Evolutionary conservation across 352 stramenopile genomes (phyloP), one percentile per base, ranked within the genome.

Genomic region (Globisporangium orthogonon): DNA sequence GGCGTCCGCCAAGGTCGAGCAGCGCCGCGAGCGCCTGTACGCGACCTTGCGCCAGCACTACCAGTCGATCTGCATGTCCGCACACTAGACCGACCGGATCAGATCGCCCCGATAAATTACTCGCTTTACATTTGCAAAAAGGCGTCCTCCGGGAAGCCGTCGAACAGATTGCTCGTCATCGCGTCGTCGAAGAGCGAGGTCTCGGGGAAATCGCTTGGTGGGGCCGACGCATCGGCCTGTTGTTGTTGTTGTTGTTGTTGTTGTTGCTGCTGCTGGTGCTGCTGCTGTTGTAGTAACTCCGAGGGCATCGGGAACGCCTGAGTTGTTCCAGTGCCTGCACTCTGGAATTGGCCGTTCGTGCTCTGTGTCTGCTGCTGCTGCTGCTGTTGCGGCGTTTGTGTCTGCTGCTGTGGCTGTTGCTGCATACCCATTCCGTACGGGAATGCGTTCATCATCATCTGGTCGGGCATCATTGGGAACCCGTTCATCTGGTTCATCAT

Each of bases 41-140:
- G 44, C 64, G 35, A 66, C 80, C 47, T 58, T 92, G 60, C 56
- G 56, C 17, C 53, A 63, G 35, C 78, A 92, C 10, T 83, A 87
- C 51, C 47, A 70, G 30, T 30, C 65, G 31, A 61, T 82, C 7
- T 51, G 37, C 39, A 17, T 15, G 29, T 9, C 28, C 2, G 37
- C 37, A 43, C 47, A 23, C 11, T 52, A 39, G 28, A 18, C 45
- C 33, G 33, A 37, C 33, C 33, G 10, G 33, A 23, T 23, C 23
- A 23, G 13, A 35, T 52, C 46, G 55, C 40, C 45, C 59, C 48
- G 48, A 56, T 73, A 53, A 68, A 75, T 72, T 67, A 63, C 50
- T 59, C 54, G 33, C 50, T 51, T 72, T 86, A 76, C 73, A 88
- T 84, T 68, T 73, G 68, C 53, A 89, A 74, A 54, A 91, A 91